These are phyloP conservation scores for Hansenula sp. DNA, from an alignment of 1,139 yeast species.

Conservation along the genomic window DNA sequence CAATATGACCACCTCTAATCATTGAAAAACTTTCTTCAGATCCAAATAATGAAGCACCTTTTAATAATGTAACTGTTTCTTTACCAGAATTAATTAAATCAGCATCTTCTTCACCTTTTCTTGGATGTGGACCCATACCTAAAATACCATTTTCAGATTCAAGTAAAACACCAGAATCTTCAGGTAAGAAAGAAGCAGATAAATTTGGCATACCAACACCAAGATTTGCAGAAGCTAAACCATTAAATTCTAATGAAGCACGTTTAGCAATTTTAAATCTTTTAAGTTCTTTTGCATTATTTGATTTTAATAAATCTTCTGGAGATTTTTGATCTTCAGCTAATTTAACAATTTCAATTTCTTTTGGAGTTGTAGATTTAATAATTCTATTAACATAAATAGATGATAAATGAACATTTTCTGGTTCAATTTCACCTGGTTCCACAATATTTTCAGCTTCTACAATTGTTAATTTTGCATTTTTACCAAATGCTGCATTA, in stretches of 20 bases:
- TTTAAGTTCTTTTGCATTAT: conserved; percentile 12
- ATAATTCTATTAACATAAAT: conserved; percentile 38
- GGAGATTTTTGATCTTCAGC: conserved; percentile 9
- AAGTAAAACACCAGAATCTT: conserved; percentile 34
- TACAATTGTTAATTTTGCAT: conserved; percentile 41
- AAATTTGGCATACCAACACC: conserved; percentile 50
- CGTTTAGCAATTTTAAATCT: conserved; percentile 38
- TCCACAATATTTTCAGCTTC: conserved; percentile 50
- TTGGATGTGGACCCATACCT: conserved; percentile 46
- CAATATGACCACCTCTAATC: conserved; percentile 45
- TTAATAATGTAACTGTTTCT: conserved; percentile 42
- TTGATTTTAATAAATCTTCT: conserved; percentile 12
- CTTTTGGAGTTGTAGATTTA: conserved; percentile 38
- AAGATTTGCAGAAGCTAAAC: conserved; percentile 40
- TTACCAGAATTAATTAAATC: conserved; percentile 49
- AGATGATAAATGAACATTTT: conserved; percentile 44
- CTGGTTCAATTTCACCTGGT: conserved; percentile 41
- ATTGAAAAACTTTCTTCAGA: conserved; percentile 47
- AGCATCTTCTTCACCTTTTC: conserved; percentile 39
- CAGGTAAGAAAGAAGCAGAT: conserved; percentile 39
- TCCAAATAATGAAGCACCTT: conserved; percentile 45
- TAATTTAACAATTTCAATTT: conserved; percentile 34
- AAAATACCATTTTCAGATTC: conserved; percentile 48
- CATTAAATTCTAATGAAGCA: conserved; percentile 41
- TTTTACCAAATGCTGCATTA: conserved; percentile 42